Conservation (phyloP, 169 alveolate genomes). For the Plasmodium falciparum region DNA sequence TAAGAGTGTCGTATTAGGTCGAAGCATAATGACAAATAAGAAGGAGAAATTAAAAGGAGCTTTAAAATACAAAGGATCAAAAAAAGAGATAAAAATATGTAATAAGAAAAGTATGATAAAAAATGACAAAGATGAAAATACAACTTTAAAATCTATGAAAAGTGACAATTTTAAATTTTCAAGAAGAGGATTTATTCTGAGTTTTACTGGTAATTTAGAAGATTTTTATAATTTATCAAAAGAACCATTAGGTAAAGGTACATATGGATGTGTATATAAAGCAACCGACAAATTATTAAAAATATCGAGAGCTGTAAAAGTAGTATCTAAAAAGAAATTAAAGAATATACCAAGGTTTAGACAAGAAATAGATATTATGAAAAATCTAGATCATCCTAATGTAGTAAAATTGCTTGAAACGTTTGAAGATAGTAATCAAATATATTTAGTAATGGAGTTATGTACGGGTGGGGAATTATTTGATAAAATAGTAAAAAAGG, state of each 20-base stretch:
- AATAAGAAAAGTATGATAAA: neutral
- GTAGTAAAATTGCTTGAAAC: constrained; percentile 94
- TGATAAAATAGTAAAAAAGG: constrained; percentile 87
- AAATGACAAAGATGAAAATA: neutral
- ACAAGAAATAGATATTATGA: constrained; percentile 90
- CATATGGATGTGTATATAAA: constrained; percentile 89
- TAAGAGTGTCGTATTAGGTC: neutral
- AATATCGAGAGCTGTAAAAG: constrained; percentile 85
- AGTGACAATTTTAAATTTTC: constrained; percentile 61
- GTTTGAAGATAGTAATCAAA: constrained; percentile 85
- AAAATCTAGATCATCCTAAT: constrained; percentile 96
- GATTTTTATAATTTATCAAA: constrained; percentile 76
- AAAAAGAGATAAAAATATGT: neutral
- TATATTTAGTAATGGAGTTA: constrained; percentile 91
- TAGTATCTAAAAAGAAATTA: constrained; percentile 85
- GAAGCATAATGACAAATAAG: constrained; percentile 2
- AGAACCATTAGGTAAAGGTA: constrained; percentile 86
- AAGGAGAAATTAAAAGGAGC: constrained; percentile 1
- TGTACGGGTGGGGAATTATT: constrained; percentile 95
- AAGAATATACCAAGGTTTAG: constrained; percentile 86
- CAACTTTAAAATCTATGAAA: constrained; percentile 8
- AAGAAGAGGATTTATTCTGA: constrained; percentile 78
- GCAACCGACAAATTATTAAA: constrained; percentile 81
- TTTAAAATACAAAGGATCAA: constrained; percentile 18
- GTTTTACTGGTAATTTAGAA: constrained; percentile 76